Evolutionary conservation across 176 grass and related monocot species (phyloP).

Genomic region (Dendrocalamus sinicus): DNA sequence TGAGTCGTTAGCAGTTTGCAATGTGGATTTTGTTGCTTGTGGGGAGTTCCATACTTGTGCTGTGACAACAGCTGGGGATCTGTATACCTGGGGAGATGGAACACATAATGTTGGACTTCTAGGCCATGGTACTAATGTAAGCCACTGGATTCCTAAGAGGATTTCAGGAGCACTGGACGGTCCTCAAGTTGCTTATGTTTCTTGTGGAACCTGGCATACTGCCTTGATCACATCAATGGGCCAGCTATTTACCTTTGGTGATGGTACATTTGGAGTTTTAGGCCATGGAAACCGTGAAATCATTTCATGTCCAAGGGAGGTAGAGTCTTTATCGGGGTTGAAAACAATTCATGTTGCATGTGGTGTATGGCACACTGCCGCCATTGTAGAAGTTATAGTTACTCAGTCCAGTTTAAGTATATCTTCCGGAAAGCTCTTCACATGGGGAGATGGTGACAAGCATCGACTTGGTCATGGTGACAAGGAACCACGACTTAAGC

Average conservation of each 20-base stretch:
- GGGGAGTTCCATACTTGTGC: slow-evolving; percentile 98
- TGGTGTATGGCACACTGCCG: slow-evolving; percentile 95
- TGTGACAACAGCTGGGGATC: slow-evolving; percentile 74
- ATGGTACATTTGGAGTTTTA: slow-evolving; percentile 96
- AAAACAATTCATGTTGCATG: slow-evolving; percentile 86
- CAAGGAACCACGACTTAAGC: slow-evolving; percentile 85
- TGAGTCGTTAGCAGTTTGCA: slow-evolving; percentile 61
- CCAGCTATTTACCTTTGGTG: slow-evolving; percentile 91
- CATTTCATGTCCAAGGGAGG: slow-evolving; percentile 70
- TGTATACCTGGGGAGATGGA: slow-evolving; percentile 97
- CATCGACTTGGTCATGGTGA: slow-evolving; percentile 95
- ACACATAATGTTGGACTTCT: slow-evolving; percentile 86
- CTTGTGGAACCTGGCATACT: slow-evolving; percentile 98
- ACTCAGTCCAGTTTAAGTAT: slow-evolving; percentile 70
- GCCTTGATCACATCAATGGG: slow-evolving; percentile 81
- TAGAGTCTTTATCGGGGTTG: slow-evolving; percentile 81
- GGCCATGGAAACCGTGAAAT: slow-evolving; percentile 83
- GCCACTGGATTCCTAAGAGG: slow-evolving; percentile 99
- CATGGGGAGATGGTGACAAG: slow-evolving; percentile 98
- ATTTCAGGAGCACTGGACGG: slow-evolving; percentile 81
- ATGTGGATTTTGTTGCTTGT: slow-evolving; percentile 73
- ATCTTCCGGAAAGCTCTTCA: slow-evolving; percentile 92
- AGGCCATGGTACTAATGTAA: slow-evolving; percentile 77
- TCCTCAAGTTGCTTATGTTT: slow-evolving; percentile 72
- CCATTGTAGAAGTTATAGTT: slow-evolving; percentile 83